Evolutionary conservation across 768 basidiomycete genomes (phyloP).

Genomic region (Mycena metata): DNA sequence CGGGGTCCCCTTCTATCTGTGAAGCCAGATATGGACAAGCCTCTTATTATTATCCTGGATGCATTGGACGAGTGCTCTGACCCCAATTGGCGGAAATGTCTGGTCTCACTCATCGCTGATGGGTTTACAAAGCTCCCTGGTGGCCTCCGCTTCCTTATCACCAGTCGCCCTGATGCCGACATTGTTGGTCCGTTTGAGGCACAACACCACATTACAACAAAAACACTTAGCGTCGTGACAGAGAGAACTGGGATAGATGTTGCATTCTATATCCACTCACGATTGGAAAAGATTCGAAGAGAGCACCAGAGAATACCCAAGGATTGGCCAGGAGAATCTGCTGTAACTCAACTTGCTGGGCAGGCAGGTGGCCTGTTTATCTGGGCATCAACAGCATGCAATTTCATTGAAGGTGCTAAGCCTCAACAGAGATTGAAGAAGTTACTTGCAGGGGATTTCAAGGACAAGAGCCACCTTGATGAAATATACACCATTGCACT

Average conservation of each 20-base stretch:
- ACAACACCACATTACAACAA: too few species aligned
- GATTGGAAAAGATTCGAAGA: not conserved
- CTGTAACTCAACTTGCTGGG: slow-evolving; percentile 21
- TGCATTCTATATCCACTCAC: too few species aligned
- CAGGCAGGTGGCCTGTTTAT: slow-evolving; percentile 40
- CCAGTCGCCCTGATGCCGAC: slow-evolving; percentile 37
- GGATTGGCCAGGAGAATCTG: slow-evolving; percentile 36
- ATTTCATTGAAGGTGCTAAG: slow-evolving; percentile 31
- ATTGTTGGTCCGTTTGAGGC: slow-evolving; percentile 24
- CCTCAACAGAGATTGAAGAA: not conserved
- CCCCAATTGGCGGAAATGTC: slow-evolving; percentile 3
- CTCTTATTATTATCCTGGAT: slow-evolving; percentile 41
- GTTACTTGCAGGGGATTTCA: not conserved
- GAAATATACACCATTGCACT: slow-evolving; percentile 1
- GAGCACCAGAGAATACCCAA: not conserved
- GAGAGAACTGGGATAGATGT: too few species aligned
- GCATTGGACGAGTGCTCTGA: slow-evolving; percentile 41
- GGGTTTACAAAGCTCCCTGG: slow-evolving; percentile 31
- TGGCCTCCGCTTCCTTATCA: slow-evolving; percentile 40
- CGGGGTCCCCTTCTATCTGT: slow-evolving; percentile 4
- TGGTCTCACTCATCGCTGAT: slow-evolving; percentile 31
- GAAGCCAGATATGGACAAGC: not conserved
- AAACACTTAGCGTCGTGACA: too few species aligned
- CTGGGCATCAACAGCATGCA: slow-evolving; percentile 42
- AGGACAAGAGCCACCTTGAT: not conserved